Conservation (phyloP, 1,284 basidiomycete species). For the Porogramme epimiltina region DNA sequence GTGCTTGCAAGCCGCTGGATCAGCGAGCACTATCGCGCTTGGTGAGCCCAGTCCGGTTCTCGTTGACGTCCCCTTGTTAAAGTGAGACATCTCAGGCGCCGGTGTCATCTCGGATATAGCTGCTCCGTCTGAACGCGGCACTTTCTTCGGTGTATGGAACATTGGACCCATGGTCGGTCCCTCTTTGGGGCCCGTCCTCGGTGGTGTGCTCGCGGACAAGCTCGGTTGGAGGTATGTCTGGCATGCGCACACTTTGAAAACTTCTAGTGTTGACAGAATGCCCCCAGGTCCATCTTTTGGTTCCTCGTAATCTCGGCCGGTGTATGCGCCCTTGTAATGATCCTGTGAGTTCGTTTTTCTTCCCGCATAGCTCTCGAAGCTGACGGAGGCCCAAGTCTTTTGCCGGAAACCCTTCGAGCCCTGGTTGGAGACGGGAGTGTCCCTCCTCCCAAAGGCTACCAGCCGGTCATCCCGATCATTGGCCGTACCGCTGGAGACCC, state of each 20-base stretch:
- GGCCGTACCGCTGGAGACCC: conserved; percentile 32
- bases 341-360: conserved; percentile 46
- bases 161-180: conserved; percentile 44
- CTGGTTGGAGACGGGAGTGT: conserved; percentile 62
- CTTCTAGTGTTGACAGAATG: too few relatives aligned
- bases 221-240: conserved; percentile 79
- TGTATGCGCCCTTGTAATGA: conserved; percentile 52
- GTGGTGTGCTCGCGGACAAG: conserved; percentile 56
- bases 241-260: too few relatives aligned
- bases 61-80: too few relatives aligned
- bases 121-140: conserved; percentile 39
- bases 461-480: conserved; percentile 58
- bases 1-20: conserved; percentile 48
- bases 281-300: conserved; percentile 83
- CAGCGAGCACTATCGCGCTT: conserved; percentile 45
- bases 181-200: conserved; percentile 48
- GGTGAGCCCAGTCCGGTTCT: conserved; percentile 29
- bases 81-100: conserved; percentile 28
- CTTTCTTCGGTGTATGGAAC: conserved; percentile 39
- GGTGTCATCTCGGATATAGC: conserved; percentile 44
- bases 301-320: conserved; percentile 68
- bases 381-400: too few relatives aligned
- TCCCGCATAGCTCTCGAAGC: too few relatives aligned
- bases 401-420: conserved; percentile 56
- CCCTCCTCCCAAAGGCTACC: conserved; percentile 45